These are phyloP conservation scores for Cyclotella cryptica DNA, from an alignment of 108 stramenopile species.

Conservation along the genomic window DNA sequence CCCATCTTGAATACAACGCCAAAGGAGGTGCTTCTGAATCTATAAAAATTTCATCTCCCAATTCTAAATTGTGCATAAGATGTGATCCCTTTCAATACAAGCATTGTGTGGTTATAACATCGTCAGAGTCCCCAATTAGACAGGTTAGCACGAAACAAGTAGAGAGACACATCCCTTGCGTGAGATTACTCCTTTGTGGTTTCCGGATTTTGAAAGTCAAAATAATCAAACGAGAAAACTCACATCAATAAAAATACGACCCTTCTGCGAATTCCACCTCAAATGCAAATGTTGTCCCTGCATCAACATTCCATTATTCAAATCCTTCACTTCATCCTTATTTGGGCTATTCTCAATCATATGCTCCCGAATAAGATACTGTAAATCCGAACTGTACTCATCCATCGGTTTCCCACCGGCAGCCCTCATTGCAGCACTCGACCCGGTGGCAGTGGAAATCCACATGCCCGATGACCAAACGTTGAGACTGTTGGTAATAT, in stretches of 20 bases:
- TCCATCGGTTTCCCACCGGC: constrained; percentile 91
- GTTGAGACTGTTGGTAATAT: constrained; percentile 81
- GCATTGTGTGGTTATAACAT: not conserved
- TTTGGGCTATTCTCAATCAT: constrained; percentile 74
- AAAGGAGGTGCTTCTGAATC: constrained; percentile 88
- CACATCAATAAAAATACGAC: constrained; percentile 60
- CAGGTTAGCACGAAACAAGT: too few species aligned
- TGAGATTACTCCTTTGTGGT: not conserved
- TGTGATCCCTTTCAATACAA: constrained; percentile 91
- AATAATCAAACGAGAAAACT: not conserved
- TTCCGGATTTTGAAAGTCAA: not conserved
- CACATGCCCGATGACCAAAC: constrained; percentile 92
- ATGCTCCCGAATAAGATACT: constrained; percentile 96
- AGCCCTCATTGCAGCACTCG: constrained; percentile 92
- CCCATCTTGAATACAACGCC: constrained; percentile 61
- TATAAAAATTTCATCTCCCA: constrained; percentile 94
- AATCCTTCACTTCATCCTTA: constrained; percentile 60
- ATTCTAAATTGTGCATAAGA: constrained; percentile 87
- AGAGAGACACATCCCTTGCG: too few species aligned
- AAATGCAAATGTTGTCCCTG: constrained; percentile 83
- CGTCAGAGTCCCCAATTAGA: too few species aligned
- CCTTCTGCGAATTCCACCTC: constrained; percentile 95
- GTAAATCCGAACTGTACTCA: constrained; percentile 67
- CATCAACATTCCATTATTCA: constrained; percentile 80
- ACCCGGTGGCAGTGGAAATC: constrained; percentile 88